Evolutionary conservation across 2,329 filamentous ascomycete species (phyloP), one percentile per base, ranked within the genome.

Genomic region (Fusarium pseudonygamai): DNA sequence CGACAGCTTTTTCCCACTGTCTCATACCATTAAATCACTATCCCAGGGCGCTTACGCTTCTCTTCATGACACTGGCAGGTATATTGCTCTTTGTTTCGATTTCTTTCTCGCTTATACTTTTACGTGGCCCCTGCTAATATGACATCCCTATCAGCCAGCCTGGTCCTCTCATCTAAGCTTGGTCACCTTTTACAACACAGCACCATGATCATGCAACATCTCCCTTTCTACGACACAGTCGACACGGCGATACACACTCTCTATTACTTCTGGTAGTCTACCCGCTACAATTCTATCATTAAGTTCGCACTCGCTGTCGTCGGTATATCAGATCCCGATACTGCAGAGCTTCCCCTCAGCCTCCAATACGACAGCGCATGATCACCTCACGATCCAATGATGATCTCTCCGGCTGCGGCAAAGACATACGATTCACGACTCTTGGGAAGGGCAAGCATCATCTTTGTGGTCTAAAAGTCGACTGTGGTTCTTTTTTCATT

Each of bases 401-500:
- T 64, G 22, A 53, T 28, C 40, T 53, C 55, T 24, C 45, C 28
- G 24, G 11, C 42, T 24, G 60, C 26, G 16, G 43, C 40, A 43
- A 68, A 53, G 28, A 30, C 50, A 45, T 26, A 24, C 39, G 28
- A 30, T 39, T 64, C 64, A 64, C 69, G 24, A 34, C 32, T 46
- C 30, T 39, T 49, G 28, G 43, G 40, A 42, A 65, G 45, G 57
- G 42, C 9, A 40, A 55, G 24, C 30, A 28, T 50, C 32, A 26
- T 45, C 36, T 58, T 64, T 75, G 26, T 50, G 61, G 75, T 62
- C 74, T 58, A 50, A 64, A 39, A 61, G 28, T 49, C 67, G 74
- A 76, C 73, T 71, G 39, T 69, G 37, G 15, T 72, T 63, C 59
- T 67, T 77, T 76, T 77, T 59, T 60, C 24, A 40, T 72, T 69